Conservation (phyloP, 225 moss, liverwort and hornwort genomes). For the Ulota crispa region DNA sequence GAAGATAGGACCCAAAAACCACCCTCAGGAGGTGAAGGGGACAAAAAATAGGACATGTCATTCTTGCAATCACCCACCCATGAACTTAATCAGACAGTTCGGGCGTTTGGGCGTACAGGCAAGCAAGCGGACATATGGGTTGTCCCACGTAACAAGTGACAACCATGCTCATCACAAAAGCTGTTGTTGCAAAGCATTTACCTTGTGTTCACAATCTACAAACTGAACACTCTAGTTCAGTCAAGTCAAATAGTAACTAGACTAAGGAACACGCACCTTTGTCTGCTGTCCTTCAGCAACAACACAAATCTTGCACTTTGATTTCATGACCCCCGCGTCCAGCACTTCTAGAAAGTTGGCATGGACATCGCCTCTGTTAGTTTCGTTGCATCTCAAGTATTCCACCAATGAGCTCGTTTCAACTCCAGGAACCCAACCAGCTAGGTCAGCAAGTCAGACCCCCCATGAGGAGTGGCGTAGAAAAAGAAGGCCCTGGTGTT, state of each 20-base stretch:
- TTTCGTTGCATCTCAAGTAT: background rate
- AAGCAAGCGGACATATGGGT: too few relatives aligned
- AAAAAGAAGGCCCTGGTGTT: background rate
- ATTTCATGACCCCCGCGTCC: background rate
- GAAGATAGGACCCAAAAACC: too few relatives aligned
- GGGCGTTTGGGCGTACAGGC: too few relatives aligned
- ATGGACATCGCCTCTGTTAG: fast-evolving
- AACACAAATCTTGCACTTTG: background rate
- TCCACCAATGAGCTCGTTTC: background rate
- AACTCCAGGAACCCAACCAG: too few relatives aligned
- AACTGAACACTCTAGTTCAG: fast-evolving
- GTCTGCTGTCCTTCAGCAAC: background rate
- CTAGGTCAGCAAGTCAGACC: too few relatives aligned
- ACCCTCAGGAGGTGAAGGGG: too few relatives aligned
- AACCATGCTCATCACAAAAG: background rate
- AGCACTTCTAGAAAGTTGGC: fast-evolving
- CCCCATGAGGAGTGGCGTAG: background rate
- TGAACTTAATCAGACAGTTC: too few relatives aligned
- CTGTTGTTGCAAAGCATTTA: too few relatives aligned
- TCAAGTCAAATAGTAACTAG: background rate
- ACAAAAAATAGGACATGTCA: too few relatives aligned
- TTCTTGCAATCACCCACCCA: too few relatives aligned
- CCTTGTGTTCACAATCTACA: background rate
- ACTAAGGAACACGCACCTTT: fast-evolving
- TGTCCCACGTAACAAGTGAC: background rate